These are phyloP conservation scores for Leucaena leucocephala DNA, from an alignment of 306 rosid species.

Conservation along the genomic window DNA sequence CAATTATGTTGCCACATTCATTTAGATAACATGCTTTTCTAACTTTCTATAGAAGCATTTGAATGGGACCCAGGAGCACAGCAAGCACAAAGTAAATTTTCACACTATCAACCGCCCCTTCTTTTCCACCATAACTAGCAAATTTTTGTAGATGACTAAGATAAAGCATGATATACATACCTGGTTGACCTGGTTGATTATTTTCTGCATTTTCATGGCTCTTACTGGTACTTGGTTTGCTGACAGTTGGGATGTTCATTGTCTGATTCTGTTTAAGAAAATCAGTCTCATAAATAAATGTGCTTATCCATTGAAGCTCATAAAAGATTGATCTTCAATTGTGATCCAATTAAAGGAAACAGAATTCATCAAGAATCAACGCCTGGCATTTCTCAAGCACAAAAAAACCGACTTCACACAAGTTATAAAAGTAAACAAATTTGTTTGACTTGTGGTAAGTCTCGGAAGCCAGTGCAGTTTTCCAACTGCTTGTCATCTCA, in stretches of 20 bases:
- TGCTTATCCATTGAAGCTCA: constrained; percentile 18
- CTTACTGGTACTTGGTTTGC: constrained; percentile 51
- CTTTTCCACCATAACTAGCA: constrained; percentile 19
- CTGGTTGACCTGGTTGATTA: constrained; percentile 64
- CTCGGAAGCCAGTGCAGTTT: not conserved
- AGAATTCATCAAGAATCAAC: not conserved
- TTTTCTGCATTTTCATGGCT: constrained; percentile 56
- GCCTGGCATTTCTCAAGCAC: constrained; percentile 2
- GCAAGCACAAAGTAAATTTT: constrained; percentile 1
- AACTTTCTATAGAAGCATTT: too few species aligned
- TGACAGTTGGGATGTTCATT: constrained; percentile 48
- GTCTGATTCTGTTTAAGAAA: constrained; percentile 55
- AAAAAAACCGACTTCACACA: not conserved
- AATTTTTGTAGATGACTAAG: constrained; percentile 19
- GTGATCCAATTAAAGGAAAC: not conserved
- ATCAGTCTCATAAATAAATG: constrained; percentile 24
- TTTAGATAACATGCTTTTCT: constrained; percentile 18
- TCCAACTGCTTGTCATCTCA: not conserved
- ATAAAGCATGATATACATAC: constrained; percentile 47
- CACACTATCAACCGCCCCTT: not conserved
- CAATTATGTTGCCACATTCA: not conserved
- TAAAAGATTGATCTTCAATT: not conserved
- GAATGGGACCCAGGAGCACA: constrained; percentile 20
- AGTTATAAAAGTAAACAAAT: not conserved
- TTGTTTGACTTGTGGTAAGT: not conserved